A percentile compares a stretch with the other conserved stretches of the same genome.
phyloP scores from a whole-genome alignment of 176 grass and related monocot species.

The Puccinellia tenuiflora region DNA sequence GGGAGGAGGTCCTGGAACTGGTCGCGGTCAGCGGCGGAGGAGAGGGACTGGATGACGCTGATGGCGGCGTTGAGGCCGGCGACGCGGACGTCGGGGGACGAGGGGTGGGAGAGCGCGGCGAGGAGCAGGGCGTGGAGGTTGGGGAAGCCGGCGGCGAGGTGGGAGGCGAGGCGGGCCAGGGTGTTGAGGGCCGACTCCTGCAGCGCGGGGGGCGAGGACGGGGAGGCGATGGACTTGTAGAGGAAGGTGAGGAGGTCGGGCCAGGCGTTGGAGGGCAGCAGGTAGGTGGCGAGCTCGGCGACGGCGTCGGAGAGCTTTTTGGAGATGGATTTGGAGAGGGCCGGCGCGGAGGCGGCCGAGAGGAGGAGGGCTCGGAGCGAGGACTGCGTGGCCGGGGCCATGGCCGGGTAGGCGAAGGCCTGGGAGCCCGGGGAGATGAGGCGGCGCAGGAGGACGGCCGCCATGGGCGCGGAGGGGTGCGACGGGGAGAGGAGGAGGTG shows the following conservation, averaged over 20 bases:
- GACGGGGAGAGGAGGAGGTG: conserved; percentile 65
- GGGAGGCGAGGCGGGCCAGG: conserved; percentile 59
- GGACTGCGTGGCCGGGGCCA: conserved; percentile 51
- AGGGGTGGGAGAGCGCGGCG: conserved; percentile 59
- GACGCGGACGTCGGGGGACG: conserved; percentile 78
- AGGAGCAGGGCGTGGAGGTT: conserved; percentile 73
- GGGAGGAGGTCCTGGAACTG: conserved; percentile 82
- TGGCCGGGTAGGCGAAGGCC: conserved; percentile 47
- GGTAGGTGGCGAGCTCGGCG: conserved; percentile 64
- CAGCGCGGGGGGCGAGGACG: conserved; percentile 45
- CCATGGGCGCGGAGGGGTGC: conserved; percentile 42
- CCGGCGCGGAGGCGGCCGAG: conserved; percentile 37
- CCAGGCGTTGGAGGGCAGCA: conserved; percentile 63
- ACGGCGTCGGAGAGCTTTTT: conserved; percentile 88
- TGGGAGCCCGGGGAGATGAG: conserved; percentile 39
- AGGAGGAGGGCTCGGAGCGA: conserved; percentile 77
- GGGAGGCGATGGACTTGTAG: conserved; percentile 66
- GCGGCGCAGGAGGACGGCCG: conserved; percentile 53
- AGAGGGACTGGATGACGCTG: conserved; percentile 75
- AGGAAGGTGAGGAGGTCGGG: conserved; percentile 83
- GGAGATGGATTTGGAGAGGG: conserved; percentile 49
- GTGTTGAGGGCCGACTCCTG: conserved; percentile 87
- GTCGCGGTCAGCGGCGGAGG: conserved; percentile 58
- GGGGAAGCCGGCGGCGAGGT: conserved; percentile 57
- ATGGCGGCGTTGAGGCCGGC: conserved; percentile 71